Evolutionary conservation across 2,329 filamentous ascomycete genomes (phyloP).

Genomic region (Fusarium multiceps): DNA sequence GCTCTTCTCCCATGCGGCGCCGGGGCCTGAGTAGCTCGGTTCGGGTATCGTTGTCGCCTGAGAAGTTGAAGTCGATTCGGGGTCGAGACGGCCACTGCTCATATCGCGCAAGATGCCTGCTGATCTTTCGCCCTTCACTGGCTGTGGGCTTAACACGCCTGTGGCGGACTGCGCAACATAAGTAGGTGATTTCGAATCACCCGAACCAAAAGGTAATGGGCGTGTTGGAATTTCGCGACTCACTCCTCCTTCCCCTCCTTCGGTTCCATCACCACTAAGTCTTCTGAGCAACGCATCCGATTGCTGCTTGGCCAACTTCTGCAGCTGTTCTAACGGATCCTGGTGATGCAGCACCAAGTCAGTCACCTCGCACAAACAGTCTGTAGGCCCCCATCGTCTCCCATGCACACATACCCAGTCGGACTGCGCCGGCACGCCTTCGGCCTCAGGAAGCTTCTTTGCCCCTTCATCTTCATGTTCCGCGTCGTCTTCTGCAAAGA

Average conservation of each 20-base stretch:
- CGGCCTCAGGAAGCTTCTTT: constrained; percentile 75
- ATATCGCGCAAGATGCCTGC: constrained; percentile 52
- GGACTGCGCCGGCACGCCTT: constrained; percentile 86
- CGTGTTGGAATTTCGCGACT: constrained; percentile 61
- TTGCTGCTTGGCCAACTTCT: constrained; percentile 75
- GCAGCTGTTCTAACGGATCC: constrained; percentile 77
- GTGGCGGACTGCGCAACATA: constrained; percentile 44
- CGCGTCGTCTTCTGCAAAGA: constrained; percentile 67
- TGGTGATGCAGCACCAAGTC: constrained; percentile 64
- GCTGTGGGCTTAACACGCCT: constrained; percentile 55
- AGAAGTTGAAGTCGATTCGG: constrained; percentile 22
- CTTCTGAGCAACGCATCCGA: constrained; percentile 69
- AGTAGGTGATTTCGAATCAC: constrained; percentile 50
- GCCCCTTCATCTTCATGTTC: constrained; percentile 61
- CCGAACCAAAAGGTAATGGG: constrained; percentile 65
- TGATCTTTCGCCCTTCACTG: constrained; percentile 55
- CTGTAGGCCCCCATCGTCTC: constrained; percentile 59
- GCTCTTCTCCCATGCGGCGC: constrained; percentile 63
- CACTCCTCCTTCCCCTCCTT: constrained; percentile 45
- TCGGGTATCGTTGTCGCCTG: constrained; percentile 49
- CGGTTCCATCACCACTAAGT: constrained; percentile 54
- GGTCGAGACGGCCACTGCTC: constrained; percentile 37
- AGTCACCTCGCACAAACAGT: constrained; percentile 67
- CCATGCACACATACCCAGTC: constrained; percentile 91
- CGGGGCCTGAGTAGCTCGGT: constrained; percentile 63